Conservation (phyloP, 495 filamentous ascomycete species). For the Glutinoglossum americanum region DNA sequence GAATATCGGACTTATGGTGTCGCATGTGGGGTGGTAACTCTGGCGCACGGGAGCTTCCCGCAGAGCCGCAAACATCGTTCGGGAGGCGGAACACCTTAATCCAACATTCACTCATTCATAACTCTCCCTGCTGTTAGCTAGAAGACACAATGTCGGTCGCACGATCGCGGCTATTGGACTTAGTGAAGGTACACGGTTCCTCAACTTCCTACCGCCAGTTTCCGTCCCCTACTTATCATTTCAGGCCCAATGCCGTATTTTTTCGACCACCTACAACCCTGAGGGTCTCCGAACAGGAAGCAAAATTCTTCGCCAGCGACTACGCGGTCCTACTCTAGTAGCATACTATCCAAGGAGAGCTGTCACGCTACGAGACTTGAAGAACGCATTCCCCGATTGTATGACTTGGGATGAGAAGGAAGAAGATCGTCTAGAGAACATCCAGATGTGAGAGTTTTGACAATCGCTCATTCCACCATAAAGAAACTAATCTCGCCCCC, state of each 20-base stretch:
- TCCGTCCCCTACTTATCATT: not conserved
- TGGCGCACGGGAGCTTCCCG: not conserved
- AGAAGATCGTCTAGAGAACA: slow-evolving; percentile 55
- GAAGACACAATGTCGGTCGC: slow-evolving; percentile 41
- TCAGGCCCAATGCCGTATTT: slow-evolving; percentile 76
- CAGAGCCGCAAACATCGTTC: not conserved
- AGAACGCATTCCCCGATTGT: slow-evolving; percentile 35
- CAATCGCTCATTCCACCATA: not conserved
- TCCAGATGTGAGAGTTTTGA: slow-evolving; percentile 32
- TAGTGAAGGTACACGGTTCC: slow-evolving; percentile 42
- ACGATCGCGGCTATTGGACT: slow-evolving; percentile 47
- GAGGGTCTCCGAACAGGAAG: slow-evolving; percentile 58
- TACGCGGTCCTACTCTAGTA: slow-evolving; percentile 54
- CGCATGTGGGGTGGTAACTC: no score
- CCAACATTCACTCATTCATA: not conserved
- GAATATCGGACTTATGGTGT: no score
- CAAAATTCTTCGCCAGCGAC: slow-evolving; percentile 66
- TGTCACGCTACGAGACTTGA: slow-evolving; percentile 45
- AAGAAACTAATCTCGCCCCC: not conserved
- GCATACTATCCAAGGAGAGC: slow-evolving; percentile 70
- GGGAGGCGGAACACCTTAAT: not conserved
- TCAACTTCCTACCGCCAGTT: not conserved
- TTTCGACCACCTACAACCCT: slow-evolving; percentile 80
- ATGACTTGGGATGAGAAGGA: slow-evolving; percentile 51
- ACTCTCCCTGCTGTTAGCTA: not conserved